Conservation (phyloP, 2,329 filamentous ascomycete species). For the Moelleriella libera region DNA sequence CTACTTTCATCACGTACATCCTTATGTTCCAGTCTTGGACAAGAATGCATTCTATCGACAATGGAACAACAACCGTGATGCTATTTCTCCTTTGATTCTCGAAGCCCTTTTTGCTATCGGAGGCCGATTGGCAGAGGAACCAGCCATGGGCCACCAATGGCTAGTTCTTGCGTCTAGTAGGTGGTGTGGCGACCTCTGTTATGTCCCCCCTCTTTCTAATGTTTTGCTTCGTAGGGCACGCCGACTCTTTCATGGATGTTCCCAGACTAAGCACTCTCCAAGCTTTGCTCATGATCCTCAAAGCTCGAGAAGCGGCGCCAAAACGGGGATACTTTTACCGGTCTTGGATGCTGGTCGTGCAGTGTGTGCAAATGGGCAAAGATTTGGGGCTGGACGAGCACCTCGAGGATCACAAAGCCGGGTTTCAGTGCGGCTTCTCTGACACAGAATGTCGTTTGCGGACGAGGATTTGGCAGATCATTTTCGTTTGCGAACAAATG, state of each 20-base stretch:
- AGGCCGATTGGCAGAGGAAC: conserved; percentile 69
- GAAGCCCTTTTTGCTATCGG: conserved; percentile 88
- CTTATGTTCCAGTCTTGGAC: conserved; percentile 83
- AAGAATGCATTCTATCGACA: conserved; percentile 73
- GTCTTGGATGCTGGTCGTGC: conserved; percentile 92
- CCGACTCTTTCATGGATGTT: conserved; percentile 86
- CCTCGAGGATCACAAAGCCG: conserved; percentile 60
- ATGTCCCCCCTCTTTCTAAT: too few relatives aligned
- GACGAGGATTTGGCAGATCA: conserved; percentile 78
- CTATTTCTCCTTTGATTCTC: conserved; percentile 76
- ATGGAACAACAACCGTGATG: conserved; percentile 70
- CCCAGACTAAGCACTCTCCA: conserved; percentile 85
- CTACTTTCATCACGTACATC: conserved; percentile 82
- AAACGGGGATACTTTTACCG: conserved; percentile 93
- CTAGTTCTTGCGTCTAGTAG: conserved; percentile 74
- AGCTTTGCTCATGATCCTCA: conserved; percentile 73
- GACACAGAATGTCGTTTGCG: conserved; percentile 69
- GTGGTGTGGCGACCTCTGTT: conserved; percentile 7
- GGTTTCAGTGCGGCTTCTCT: conserved; percentile 53
- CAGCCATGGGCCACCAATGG: conserved; percentile 81
- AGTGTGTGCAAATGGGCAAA: conserved; percentile 84
- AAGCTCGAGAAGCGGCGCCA: conserved; percentile 81
- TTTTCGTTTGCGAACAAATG: conserved; percentile 81
- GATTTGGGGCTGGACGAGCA: conserved; percentile 85
- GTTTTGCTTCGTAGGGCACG: conserved; percentile 47